Evolutionary conservation across 192 early-diverging fungal genomes (phyloP).

Genomic region (Backusella morwellensis): DNA sequence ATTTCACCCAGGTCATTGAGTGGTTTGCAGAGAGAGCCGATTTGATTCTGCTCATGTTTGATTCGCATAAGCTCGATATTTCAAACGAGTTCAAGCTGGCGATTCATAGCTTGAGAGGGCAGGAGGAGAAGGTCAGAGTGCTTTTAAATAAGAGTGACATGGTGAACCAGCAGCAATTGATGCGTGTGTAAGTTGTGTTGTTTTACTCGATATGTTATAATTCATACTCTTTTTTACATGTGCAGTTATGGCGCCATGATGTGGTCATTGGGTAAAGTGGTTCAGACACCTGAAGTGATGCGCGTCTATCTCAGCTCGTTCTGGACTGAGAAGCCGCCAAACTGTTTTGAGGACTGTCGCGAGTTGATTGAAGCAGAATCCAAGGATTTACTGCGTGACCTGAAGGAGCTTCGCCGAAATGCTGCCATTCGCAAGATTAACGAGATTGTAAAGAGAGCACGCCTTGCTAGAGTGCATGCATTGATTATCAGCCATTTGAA

Average conservation of each 20-base stretch:
- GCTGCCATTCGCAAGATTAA: slow-evolving; percentile 80
- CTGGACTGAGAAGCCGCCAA: slow-evolving; percentile 67
- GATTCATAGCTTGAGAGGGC: slow-evolving; percentile 67
- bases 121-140: slow-evolving; percentile 81
- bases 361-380: slow-evolving; percentile 68
- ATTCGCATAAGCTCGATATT: slow-evolving; percentile 84
- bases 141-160: slow-evolving; percentile 85
- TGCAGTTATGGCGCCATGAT: slow-evolving; percentile 78
- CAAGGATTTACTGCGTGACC: slow-evolving; percentile 67
- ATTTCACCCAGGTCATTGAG: slow-evolving; percentile 73
- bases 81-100: slow-evolving; percentile 80
- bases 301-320: slow-evolving; percentile 79
- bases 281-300: slow-evolving; percentile 80
- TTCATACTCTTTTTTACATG: background rate
- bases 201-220: no score
- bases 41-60: slow-evolving; percentile 78
- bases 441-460: slow-evolving; percentile 81
- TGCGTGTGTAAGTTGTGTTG: slow-evolving; percentile 64
- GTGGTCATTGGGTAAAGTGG: slow-evolving; percentile 88
- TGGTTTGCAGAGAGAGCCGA: slow-evolving; percentile 88
- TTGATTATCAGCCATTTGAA: slow-evolving; percentile 76
- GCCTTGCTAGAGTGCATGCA: slow-evolving; percentile 71
- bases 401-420: slow-evolving; percentile 68
- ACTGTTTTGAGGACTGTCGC: slow-evolving; percentile 64
- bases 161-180: slow-evolving; percentile 80